phyloP scores from a whole-genome alignment of 2,329 filamentous ascomycete species.

The Emergomyces pasteurianus region DNA sequence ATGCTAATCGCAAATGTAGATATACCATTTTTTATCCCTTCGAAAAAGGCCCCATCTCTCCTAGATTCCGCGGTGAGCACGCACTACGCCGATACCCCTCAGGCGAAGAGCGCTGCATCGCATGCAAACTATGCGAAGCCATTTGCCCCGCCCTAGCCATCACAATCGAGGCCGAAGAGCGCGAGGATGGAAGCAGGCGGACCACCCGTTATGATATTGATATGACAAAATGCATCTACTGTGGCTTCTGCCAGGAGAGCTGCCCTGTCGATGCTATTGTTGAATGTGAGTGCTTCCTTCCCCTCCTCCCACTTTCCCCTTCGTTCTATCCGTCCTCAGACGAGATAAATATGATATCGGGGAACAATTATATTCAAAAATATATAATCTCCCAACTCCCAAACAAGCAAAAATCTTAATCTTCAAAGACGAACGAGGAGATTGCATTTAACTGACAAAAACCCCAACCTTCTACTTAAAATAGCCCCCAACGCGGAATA shows the following conservation, averaged over 20 bases:
- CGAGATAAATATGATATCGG: background rate
- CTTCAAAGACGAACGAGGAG: background rate
- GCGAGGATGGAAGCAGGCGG: slow-evolving; percentile 84
- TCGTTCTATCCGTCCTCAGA: background rate
- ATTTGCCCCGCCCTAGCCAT: slow-evolving; percentile 97
- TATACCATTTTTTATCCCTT: slow-evolving; percentile 99
- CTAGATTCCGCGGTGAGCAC: slow-evolving; percentile 96
- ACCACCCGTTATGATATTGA: slow-evolving; percentile 98
- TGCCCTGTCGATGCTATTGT: slow-evolving; percentile 96
- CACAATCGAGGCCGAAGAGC: slow-evolving; percentile 97
- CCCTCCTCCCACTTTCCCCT: background rate
- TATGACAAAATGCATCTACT: slow-evolving; percentile 99
- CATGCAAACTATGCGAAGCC: slow-evolving; percentile 98
- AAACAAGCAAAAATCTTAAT: background rate
- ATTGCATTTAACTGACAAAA: background rate
- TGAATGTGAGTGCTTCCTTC: slow-evolving; percentile 44
- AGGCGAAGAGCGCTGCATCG: slow-evolving; percentile 97
- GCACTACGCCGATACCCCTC: slow-evolving; percentile 92
- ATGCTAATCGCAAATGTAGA: slow-evolving; percentile 35
- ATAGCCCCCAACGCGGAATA: slow-evolving; percentile 60
- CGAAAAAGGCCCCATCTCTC: slow-evolving; percentile 97
- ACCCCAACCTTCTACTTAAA: background rate
- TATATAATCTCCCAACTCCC: background rate
- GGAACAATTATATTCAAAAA: no score
- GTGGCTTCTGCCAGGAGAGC: slow-evolving; percentile 96